phyloP scores from a whole-genome alignment of 1,284 basidiomycete species.

The Inonotus obliquus region DNA sequence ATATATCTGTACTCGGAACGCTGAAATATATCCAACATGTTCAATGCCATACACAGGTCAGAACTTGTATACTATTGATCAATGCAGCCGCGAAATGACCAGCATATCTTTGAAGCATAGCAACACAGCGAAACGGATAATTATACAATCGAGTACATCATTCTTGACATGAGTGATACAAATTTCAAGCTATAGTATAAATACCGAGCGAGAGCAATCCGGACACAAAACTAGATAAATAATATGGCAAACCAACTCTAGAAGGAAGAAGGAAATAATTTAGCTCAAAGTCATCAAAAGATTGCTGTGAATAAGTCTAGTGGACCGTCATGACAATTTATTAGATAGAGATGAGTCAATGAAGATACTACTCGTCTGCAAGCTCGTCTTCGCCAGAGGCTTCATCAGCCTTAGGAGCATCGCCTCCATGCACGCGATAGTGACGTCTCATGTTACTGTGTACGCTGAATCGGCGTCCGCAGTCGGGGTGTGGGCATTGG shows the following conservation, averaged over 20 bases:
- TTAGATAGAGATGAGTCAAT: background rate
- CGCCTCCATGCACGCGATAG: slow-evolving; percentile 62
- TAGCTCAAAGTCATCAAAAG: background rate
- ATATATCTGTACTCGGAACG: background rate
- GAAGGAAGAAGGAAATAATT: slow-evolving; percentile 4
- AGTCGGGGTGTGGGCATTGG: slow-evolving; percentile 67
- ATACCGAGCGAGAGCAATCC: background rate
- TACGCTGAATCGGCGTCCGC: slow-evolving; percentile 78
- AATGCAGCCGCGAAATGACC: too few species aligned
- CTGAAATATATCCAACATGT: background rate
- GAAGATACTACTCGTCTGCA: slow-evolving; percentile 26
- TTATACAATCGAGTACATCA: background rate
- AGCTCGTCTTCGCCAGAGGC: slow-evolving; percentile 45
- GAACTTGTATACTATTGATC: background rate
- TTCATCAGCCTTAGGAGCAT: slow-evolving; percentile 33
- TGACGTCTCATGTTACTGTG: slow-evolving; percentile 85
- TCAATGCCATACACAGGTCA: background rate
- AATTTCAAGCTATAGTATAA: background rate
- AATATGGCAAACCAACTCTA: background rate
- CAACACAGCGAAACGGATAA: too few species aligned
- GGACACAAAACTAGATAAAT: background rate
- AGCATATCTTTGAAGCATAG: too few species aligned
- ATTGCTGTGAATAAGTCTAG: background rate
- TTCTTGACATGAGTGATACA: background rate
- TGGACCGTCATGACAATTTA: background rate